phyloP scores from a whole-genome alignment of 1,284 basidiomycete genomes.

The Ceratorhiza oryzae-sativae region DNA sequence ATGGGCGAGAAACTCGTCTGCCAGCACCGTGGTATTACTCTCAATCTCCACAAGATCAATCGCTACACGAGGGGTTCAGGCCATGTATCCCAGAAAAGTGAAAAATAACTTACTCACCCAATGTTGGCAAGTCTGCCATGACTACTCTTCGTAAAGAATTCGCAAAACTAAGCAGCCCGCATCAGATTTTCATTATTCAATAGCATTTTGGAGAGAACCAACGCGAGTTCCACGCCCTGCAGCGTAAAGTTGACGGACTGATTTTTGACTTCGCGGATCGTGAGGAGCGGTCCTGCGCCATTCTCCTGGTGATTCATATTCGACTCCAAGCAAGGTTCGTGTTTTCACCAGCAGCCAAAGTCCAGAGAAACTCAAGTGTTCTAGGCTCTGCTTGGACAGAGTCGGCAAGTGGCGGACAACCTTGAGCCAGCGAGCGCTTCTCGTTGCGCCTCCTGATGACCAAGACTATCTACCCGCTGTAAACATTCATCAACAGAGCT shows the following conservation, averaged over 20 bases:
- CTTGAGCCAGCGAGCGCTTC: background rate
- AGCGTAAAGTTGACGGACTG: slow-evolving; percentile 88
- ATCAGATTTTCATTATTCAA: slow-evolving; percentile 14
- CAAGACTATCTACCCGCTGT: background rate
- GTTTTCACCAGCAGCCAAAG: background rate
- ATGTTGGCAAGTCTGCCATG: slow-evolving; percentile 94
- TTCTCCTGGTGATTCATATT: slow-evolving; percentile 28
- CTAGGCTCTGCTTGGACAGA: background rate
- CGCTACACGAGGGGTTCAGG: slow-evolving; percentile 58
- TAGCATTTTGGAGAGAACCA: slow-evolving; percentile 48
- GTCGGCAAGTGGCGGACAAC: background rate
- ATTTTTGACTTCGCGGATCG: slow-evolving; percentile 76
- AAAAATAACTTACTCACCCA: slow-evolving; percentile 67
- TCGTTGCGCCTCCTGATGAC: background rate
- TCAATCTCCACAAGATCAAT: slow-evolving; percentile 97
- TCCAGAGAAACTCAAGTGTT: background rate
- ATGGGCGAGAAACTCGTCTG: slow-evolving; percentile 98
- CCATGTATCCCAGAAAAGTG: background rate
- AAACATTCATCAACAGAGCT: slow-evolving; percentile 13
- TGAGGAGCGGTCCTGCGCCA: slow-evolving; percentile 1
- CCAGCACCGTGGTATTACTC: slow-evolving; percentile 90
- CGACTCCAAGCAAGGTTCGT: background rate
- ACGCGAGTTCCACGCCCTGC: slow-evolving; percentile 93
- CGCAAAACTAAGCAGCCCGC: slow-evolving; percentile 65
- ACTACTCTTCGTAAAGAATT: slow-evolving; percentile 89